Percentiles rank a stretch among this genome's conserved stretches.
phyloP scores from a whole-genome alignment of 2,329 filamentous ascomycete genomes.

The Phaeomoniella chlamydospora region DNA sequence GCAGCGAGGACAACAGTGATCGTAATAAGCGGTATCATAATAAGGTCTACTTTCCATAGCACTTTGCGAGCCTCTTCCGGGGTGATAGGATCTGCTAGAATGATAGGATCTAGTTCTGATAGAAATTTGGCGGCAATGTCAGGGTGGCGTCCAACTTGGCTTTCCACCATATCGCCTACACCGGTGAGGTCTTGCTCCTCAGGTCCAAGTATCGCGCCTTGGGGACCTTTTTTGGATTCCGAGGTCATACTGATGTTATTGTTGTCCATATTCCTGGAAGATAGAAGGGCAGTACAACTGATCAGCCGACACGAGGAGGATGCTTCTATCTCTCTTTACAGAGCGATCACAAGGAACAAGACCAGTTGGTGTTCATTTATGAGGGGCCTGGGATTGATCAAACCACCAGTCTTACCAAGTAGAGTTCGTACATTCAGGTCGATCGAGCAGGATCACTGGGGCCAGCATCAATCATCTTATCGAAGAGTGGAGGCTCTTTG shows the following conservation, averaged over 20 bases:
- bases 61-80: slow-evolving; percentile 10
- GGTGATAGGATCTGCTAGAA: slow-evolving; percentile 12
- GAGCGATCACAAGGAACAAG: no score
- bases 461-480: no score
- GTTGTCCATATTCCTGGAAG: neutral
- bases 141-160: slow-evolving; percentile 3
- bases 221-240: neutral
- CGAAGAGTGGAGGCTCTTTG: no score
- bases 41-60: slow-evolving; percentile 26
- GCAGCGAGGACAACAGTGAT: slow-evolving; percentile 15
- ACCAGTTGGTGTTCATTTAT: no score
- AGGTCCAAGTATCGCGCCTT: neutral
- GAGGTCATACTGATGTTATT: neutral
- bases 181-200: neutral
- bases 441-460: no score
- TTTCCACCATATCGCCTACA: neutral
- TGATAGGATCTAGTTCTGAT: slow-evolving; percentile 10
- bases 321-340: no score
- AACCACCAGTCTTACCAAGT: no score
- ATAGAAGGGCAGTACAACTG: slow-evolving; percentile 1
- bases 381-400: no score
- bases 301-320: no score
- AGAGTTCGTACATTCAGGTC: no score
- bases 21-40: slow-evolving; percentile 25
- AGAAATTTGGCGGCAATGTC: slow-evolving; percentile 17